These are phyloP conservation scores for Cyclotella cryptica DNA, from an alignment of 108 stramenopile species.

Conservation along the genomic window DNA sequence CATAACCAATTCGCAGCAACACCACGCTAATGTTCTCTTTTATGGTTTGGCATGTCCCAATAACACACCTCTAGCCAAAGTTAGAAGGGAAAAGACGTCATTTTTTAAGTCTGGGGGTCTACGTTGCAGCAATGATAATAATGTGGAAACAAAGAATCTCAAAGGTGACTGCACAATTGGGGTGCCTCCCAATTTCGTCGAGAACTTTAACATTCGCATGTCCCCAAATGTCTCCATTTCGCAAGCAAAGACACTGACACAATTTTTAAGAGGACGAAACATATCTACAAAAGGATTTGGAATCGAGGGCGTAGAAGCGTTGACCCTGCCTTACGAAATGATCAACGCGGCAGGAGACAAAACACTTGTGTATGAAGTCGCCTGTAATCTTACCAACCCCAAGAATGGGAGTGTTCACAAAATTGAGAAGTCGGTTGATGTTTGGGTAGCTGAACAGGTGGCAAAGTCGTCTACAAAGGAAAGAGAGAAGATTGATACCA, in stretches of 20 bases:
- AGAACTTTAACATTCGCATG: constrained; percentile 87
- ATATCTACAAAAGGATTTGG: constrained; percentile 54
- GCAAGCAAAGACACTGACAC: constrained; percentile 68
- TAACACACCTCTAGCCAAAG: constrained; percentile 64
- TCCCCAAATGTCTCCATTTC: constrained; percentile 42
- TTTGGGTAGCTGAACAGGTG: constrained; percentile 51
- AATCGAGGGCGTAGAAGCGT: constrained; percentile 77
- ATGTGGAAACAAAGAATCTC: background rate
- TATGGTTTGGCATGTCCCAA: constrained; percentile 80
- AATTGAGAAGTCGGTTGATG: constrained; percentile 42
- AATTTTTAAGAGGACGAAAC: constrained; percentile 68
- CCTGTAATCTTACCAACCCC: constrained; percentile 79
- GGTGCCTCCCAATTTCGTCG: constrained; percentile 72
- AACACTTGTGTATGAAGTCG: constrained; percentile 72
- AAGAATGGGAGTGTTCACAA: constrained; percentile 42
- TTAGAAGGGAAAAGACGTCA: constrained; percentile 70
- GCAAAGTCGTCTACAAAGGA: background rate
- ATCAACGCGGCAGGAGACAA: background rate
- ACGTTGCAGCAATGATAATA: background rate
- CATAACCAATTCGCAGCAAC: constrained; percentile 27
- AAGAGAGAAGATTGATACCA: background rate
- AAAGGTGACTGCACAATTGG: constrained; percentile 59
- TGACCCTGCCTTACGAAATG: constrained; percentile 72
- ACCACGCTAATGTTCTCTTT: constrained; percentile 57
- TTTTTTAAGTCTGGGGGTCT: constrained; percentile 70